Percentiles rank a stretch among this genome's conserved stretches.
These are phyloP conservation scores for Plasmodium chabaudi DNA, from an alignment of 169 alveolate genomes.

Conservation along the genomic window DNA sequence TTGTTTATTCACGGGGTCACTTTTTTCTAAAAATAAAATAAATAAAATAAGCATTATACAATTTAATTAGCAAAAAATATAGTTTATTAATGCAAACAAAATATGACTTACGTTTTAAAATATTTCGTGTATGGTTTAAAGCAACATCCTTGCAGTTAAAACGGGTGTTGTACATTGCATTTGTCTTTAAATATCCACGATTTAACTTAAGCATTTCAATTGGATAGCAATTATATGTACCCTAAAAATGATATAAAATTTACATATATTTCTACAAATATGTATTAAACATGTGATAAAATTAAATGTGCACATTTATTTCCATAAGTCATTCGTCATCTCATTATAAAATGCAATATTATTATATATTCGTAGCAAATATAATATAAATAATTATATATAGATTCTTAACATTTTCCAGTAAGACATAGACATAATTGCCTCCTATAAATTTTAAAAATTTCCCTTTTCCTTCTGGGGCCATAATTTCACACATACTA, in stretches of 20 bases:
- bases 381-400: not conserved
- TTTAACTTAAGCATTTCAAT: constrained; percentile 47
- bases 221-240: constrained; percentile 76
- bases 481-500: constrained; percentile 62
- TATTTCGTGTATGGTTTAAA: constrained; percentile 62
- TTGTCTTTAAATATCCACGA: constrained; percentile 54
- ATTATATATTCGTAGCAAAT: not conserved
- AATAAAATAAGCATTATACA: not conserved
- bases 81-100: not conserved
- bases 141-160: constrained; percentile 50
- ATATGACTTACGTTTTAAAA: constrained; percentile 31
- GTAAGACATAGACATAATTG: constrained; percentile 65
- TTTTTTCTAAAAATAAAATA: constrained; percentile 17
- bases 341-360: not conserved
- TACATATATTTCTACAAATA: not conserved
- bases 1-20: not conserved
- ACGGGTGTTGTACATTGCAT: constrained; percentile 23
- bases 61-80: not conserved
- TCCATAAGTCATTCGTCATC: not conserved
- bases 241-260: constrained; percentile 30
- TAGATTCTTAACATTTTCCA: constrained; percentile 51
- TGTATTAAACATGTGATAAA: not conserved
- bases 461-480: constrained; percentile 73
- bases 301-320: not conserved
- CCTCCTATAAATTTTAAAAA: constrained; percentile 74